phyloP scores from a whole-genome alignment of 2,329 filamentous ascomycete genomes.

The Epichloe hybrida region DNA sequence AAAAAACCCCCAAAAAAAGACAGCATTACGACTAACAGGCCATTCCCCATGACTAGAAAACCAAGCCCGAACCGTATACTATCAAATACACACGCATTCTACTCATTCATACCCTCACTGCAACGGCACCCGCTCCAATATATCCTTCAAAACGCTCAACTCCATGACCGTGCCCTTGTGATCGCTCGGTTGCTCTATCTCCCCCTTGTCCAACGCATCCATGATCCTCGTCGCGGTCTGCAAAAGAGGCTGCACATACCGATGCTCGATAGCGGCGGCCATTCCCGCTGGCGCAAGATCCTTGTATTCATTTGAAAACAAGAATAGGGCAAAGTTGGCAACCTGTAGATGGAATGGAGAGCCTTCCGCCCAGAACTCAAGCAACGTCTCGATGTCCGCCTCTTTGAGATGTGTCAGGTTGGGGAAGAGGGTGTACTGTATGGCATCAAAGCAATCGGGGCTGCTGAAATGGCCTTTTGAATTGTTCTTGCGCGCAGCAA shows the following conservation, averaged over 20 bases:
- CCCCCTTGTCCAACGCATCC: slow-evolving; percentile 18
- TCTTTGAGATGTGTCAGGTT: slow-evolving; percentile 34
- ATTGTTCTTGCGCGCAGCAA: slow-evolving; percentile 26
- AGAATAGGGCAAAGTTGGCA: slow-evolving; percentile 46
- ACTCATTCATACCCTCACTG: slow-evolving; percentile 14
- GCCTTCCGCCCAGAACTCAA: slow-evolving; percentile 39
- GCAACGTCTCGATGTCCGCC: slow-evolving; percentile 27
- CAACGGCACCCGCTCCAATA: slow-evolving; percentile 26
- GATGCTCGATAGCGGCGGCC: slow-evolving; percentile 41
- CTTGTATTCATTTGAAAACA: slow-evolving; percentile 32
- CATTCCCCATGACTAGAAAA: neutral
- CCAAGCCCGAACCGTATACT: neutral
- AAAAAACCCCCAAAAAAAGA: too few relatives aligned
- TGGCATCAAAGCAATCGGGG: slow-evolving; percentile 40
- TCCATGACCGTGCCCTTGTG: slow-evolving; percentile 22
- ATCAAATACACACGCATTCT: neutral
- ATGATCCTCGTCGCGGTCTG: slow-evolving; percentile 26
- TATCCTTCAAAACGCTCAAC: slow-evolving; percentile 28
- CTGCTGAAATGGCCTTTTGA: slow-evolving; percentile 32
- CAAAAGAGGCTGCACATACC: slow-evolving; percentile 42
- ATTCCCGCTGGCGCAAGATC: slow-evolving; percentile 41
- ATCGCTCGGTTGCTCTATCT: slow-evolving; percentile 17
- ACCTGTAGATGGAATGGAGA: slow-evolving; percentile 44
- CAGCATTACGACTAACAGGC: neutral
- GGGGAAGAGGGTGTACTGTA: slow-evolving; percentile 51